Evolutionary conservation across 495 filamentous ascomycete species (phyloP), one percentile per base, ranked within the genome.

Genomic region (Oidiodendron maius): DNA sequence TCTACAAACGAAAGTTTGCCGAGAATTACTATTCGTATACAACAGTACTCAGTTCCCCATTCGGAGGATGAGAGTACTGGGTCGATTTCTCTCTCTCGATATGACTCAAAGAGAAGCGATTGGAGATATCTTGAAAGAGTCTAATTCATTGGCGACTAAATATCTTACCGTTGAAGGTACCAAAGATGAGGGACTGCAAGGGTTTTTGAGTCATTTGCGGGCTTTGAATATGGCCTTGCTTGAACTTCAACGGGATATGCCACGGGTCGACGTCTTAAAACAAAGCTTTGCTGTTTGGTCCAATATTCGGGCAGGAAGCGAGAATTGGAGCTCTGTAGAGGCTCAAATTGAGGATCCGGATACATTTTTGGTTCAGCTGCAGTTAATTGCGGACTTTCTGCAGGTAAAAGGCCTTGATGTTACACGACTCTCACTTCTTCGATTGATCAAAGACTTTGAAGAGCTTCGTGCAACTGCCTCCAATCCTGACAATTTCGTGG

Each of bases 371-470:
- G 56, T 70, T 28, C 82, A 88, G 46, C 69, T 95, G 10, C 75
- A 80, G 48, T 74, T 80, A 2, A 58, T 90, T n/a, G 75, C 80
- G 16, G 85, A 95, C 46, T 94, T 86, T 55, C 72, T 88, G 1
- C 82, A 83, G 26, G 83, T 91, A 58, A 84, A 85, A 48, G 89
- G 89, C 2, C 65, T 78, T 10, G 75, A 71, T 50, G 44, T 56
- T 9, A 43, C 57, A 12, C 56, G 64, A 39, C 42, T 75, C 17
- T 56, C 61, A 11, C 68, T 71, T 48, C 61, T 82, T 8, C 67
- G 72, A 24, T 57, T 86, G 15, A 64, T 70, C 1, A 53, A 67
- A 1, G 70, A 57, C 4, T 52, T 59, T 35, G 48, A 51, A 38
- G 53, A 55, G 42, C 23, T 59, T 32, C 15, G 36, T 16, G 22